Conservation (phyloP, 73 alveolate genomes). For the Symbiodinium natans region DNA sequence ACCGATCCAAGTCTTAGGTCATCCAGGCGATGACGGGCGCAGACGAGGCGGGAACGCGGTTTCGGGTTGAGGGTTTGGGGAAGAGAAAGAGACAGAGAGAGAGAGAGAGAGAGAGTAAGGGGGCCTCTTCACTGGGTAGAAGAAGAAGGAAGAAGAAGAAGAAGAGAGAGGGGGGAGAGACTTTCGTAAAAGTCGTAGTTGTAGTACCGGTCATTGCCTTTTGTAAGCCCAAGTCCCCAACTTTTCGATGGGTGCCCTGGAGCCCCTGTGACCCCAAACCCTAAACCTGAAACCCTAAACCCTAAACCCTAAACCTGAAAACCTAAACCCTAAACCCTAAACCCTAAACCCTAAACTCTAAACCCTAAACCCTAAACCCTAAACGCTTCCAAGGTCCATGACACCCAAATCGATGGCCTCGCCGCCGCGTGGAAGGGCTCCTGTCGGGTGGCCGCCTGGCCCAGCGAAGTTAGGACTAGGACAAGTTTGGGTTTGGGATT, state of each 20-base stretch:
- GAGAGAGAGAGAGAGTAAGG: no score
- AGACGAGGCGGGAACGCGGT: no score
- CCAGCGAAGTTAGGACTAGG: neutral
- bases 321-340: neutral
- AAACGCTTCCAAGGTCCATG: neutral
- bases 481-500: neutral
- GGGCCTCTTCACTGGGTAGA: no score
- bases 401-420: neutral
- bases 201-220: neutral
- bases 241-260: no score
- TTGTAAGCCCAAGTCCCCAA: neutral
- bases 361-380: neutral
- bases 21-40: no score
- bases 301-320: no score
- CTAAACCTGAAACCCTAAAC: neutral
- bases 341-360: neutral
- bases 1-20: no score
- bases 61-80: neutral
- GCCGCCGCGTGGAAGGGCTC: conserved; percentile 1
- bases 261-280: no score
- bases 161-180: no score
- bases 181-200: no score
- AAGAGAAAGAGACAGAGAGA: no score
- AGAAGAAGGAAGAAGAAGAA: no score
- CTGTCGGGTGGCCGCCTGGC: neutral